A percentile compares a stretch with the other conserved stretches of the same genome.
phyloP scores from a whole-genome alignment of 202 grass and related monocot species.

The Cymbopogon flexuosus region DNA sequence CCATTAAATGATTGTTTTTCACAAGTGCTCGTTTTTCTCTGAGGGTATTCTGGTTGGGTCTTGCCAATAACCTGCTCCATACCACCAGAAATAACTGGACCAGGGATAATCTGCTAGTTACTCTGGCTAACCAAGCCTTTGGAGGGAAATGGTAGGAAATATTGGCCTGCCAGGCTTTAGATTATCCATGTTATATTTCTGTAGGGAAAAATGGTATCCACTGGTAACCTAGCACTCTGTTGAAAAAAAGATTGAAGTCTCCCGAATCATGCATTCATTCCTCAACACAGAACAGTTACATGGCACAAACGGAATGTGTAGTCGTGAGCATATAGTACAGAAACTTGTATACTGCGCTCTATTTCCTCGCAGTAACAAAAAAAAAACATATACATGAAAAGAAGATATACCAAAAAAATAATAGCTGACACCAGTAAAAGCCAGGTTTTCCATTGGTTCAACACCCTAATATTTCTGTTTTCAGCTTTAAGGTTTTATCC shows the following conservation, averaged over 20 bases:
- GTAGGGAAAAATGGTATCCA: not conserved
- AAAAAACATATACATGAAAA: too few species aligned
- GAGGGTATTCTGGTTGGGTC: not conserved
- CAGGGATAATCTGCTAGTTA: not conserved
- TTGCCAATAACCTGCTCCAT: not conserved
- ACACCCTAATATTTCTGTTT: not conserved
- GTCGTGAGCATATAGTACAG: not conserved
- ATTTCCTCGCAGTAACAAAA: too few species aligned
- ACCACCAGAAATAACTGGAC: not conserved
- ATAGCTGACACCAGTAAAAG: too few species aligned
- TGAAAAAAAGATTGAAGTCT: not conserved
- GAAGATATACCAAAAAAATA: too few species aligned
- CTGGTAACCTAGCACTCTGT: not conserved
- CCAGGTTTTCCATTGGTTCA: not conserved
- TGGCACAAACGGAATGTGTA: not conserved
- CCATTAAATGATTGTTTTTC: not conserved
- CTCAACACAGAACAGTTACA: not conserved
- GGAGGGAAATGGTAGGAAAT: not conserved
- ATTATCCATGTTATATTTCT: not conserved
- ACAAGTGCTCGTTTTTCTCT: too few species aligned
- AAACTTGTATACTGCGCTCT: too few species aligned
- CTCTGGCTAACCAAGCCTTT: not conserved
- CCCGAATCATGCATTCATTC: not conserved
- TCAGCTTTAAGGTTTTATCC: not conserved
- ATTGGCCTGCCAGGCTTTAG: not conserved